Base-by-base conservation (phyloP, 768 basidiomycete species). In the Suillus spraguei region DNA sequence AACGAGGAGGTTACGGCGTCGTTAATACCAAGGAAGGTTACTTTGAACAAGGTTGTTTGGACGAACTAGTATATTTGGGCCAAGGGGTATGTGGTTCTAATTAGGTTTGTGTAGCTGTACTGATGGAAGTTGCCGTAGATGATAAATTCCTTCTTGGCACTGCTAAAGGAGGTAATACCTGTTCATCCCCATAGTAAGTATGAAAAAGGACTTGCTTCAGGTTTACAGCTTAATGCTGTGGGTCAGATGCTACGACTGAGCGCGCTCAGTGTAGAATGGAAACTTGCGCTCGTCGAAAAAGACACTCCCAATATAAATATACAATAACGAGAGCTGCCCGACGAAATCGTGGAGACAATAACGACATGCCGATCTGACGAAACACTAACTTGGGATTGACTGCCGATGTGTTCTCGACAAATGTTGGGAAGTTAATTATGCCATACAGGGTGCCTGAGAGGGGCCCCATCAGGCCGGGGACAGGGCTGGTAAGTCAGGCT, bases 141-240 rank as follows among this genome's bases (percentile, higher is more conserved):
- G 46, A n/a, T 50, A 32, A 50, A 16, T 17, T 2, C 3, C 4
- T 47, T 22, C 46, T 22, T 22, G n/a, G 11, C 11, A 13, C 46
- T n/a, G 11, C 46, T 47, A 24, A 14, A 3, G 28, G 49, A 32
- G 28, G 7, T 17, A 50, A 50, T 50, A 28, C 24, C 16, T 17
- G 16, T 24, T 28, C 49, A 28, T 50, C 28, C 28, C 14, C 28
- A 16, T 17, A 61, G 28, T 4, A 28, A 4, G 67, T 50, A 28
- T 28, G 49, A 68, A 5, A 70, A 77, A 63, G 81, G 78, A 8
- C 64, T 80, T 22, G 78, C 78, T 64, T 72, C 72, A n/a, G 67
- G 71, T 53, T 66, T 78, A 9, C 79, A 80, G 64, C 38, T 38
- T 38, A 79, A 81, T 66, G 65, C 74, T 20, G 79, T 80, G 61